Evolutionary conservation across 768 basidiomycete genomes (phyloP).

Genomic region (Calocera viscosa): DNA sequence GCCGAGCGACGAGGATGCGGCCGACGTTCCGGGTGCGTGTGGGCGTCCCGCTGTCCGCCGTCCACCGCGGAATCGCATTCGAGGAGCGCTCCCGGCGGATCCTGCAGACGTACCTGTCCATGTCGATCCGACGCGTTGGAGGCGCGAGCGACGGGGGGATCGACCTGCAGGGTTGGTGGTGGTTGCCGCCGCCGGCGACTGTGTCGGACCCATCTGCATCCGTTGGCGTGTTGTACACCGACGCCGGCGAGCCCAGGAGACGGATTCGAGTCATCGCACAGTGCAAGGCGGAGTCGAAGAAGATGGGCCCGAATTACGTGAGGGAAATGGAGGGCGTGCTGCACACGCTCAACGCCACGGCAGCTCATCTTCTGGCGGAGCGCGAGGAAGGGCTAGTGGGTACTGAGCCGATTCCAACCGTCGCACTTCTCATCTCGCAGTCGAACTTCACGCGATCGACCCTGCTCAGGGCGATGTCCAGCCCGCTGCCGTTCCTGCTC

Average conservation of each 20-base stretch:
- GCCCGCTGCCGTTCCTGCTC: constrained; percentile 65
- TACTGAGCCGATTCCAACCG: constrained; percentile 23
- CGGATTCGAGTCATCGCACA: constrained; percentile 70
- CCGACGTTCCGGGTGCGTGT: neutral
- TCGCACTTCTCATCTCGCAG: constrained; percentile 71
- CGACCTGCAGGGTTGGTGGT: constrained; percentile 89
- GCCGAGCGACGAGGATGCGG: no score
- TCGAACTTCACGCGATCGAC: constrained; percentile 66
- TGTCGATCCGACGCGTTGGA: constrained; percentile 67
- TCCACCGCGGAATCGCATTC: constrained; percentile 60
- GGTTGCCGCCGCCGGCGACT: constrained; percentile 40
- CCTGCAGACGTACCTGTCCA: constrained; percentile 54
- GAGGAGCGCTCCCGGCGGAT: constrained; percentile 54
- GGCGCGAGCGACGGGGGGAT: constrained; percentile 85
- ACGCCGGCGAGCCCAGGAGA: constrained; percentile 24
- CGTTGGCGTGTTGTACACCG: neutral
- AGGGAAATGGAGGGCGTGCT: constrained; percentile 88
- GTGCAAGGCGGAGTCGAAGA: constrained; percentile 84
- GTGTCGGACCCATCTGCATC: neutral
- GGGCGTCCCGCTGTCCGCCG: constrained; percentile 31
- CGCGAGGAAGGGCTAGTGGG: neutral
- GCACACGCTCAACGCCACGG: constrained; percentile 20
- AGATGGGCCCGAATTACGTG: constrained; percentile 63
- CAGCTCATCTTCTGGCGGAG: constrained; percentile 12
- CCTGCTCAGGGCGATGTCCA: constrained; percentile 56